These are phyloP conservation scores for Xylaria curta DNA, from an alignment of 495 filamentous ascomycete genomes.

Conservation along the genomic window DNA sequence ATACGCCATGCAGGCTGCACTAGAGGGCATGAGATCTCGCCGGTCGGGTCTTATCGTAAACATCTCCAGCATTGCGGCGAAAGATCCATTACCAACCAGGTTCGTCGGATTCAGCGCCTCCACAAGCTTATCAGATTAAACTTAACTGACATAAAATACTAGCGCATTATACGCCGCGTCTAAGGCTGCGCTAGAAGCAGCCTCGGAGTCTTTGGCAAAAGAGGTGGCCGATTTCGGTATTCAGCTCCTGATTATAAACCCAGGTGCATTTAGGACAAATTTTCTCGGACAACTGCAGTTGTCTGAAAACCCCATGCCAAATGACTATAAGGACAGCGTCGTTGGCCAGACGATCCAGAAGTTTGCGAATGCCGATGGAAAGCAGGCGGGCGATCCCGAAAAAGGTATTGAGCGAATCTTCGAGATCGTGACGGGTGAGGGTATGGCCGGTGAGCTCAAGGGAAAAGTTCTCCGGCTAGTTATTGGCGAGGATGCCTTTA, in stretches of 20 bases:
- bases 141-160: not conserved
- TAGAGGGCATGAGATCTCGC: slow-evolving; percentile 56
- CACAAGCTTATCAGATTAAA: not conserved
- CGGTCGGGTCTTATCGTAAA: slow-evolving; percentile 55
- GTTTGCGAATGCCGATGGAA: slow-evolving; percentile 30
- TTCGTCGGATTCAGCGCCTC: not conserved
- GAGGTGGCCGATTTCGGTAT: slow-evolving; percentile 53
- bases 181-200: slow-evolving; percentile 50
- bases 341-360: slow-evolving; percentile 23
- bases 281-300: slow-evolving; percentile 32
- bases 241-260: slow-evolving; percentile 48
- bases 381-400: slow-evolving; percentile 49
- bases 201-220: slow-evolving; percentile 43
- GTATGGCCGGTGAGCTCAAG: slow-evolving; percentile 35
- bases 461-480: slow-evolving; percentile 31
- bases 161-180: slow-evolving; percentile 48
- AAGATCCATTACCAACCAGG: slow-evolving; percentile 47
- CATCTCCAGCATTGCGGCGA: slow-evolving; percentile 50
- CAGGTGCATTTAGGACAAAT: slow-evolving; percentile 47
- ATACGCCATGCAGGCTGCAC: slow-evolving; percentile 50
- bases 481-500: slow-evolving; percentile 28
- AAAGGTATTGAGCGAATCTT: slow-evolving; percentile 49
- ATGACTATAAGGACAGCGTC: slow-evolving; percentile 34
- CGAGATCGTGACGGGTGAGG: slow-evolving; percentile 45
- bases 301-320: slow-evolving; percentile 28